Evolutionary conservation across 257 asterid species (phyloP).

Genomic region (Solanum sitiens): DNA sequence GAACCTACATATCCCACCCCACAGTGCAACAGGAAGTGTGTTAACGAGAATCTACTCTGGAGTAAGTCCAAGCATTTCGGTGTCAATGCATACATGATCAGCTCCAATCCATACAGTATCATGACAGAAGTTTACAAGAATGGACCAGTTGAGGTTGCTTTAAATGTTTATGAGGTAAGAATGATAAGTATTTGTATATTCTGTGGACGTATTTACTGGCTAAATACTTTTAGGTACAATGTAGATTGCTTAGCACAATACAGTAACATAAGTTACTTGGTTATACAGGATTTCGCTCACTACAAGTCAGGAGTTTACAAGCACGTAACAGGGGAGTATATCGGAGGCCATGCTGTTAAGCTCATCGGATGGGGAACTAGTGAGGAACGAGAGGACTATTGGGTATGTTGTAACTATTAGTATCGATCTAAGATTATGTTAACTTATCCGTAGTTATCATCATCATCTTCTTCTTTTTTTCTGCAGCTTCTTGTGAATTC

Average conservation of each 20-base stretch:
- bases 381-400: conserved; percentile 75
- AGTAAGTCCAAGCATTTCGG: conserved; percentile 58
- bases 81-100: conserved; percentile 40
- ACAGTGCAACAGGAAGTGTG: conserved; percentile 52
- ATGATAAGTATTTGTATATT: background rate
- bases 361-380: conserved; percentile 92
- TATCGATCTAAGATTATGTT: background rate
- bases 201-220: background rate
- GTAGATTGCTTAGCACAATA: background rate
- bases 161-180: conserved; percentile 86
- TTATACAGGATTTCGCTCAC: conserved; percentile 74
- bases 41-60: conserved; percentile 61
- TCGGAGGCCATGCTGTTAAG: conserved; percentile 95
- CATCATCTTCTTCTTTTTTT: background rate
- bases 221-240: background rate
- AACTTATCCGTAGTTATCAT: background rate
- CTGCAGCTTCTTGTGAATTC: conserved; percentile 85
- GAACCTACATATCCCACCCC: conserved; percentile 90
- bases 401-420: conserved; percentile 33
- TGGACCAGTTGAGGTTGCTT: conserved; percentile 92
- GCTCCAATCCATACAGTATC: conserved; percentile 60
- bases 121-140: conserved; percentile 75
- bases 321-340: conserved; percentile 47
- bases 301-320: conserved; percentile 90
- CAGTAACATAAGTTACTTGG: background rate